Evolutionary conservation across 176 grass and related monocot species (phyloP), one percentile per base, ranked within the genome.

Genomic region (Chrysopogon serrulatus): DNA sequence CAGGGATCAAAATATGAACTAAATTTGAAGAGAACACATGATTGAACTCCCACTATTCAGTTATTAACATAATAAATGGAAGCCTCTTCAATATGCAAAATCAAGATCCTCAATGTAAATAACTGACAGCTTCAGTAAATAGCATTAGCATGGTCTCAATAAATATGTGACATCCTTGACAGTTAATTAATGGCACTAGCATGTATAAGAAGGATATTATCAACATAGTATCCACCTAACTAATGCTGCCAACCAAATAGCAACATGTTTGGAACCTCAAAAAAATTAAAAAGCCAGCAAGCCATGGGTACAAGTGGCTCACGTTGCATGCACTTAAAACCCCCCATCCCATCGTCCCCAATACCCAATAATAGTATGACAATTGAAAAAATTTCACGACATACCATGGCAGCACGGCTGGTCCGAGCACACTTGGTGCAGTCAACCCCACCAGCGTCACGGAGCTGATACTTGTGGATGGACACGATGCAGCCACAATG

Each of bases 401-500:
- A 68, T 90, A 90, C 88, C 88, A 83, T 68, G 39, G 88, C 45
- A 68, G 37, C 4, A 43, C 78, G 81, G 15, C 75, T 85, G 74
- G 89, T 99, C 59, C 91, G 91, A 43, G 93, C 83, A 56, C 97
- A 99, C 44, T 91, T 54, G 77, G 85, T 30, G 41, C 97, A 96
- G 16, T 99, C 97, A 42, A 98, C 80, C 64, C 96, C 96, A n/a
- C 97, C 97, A n/a, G 87, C 88, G 28, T 99, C 97, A 13, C 95
- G 93, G 72, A 96, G 88, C 28, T 84, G 74, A 57, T 91, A 99
- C 78, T 84, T 82, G 77, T 90, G 81, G 72, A 87, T 71, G 11
- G 93, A 99, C 74, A 99, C 97, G 63, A 99, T 92, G 71, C 97
- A 99, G 71, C 97, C 97, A 65, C 97, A 99, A 86, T 99, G 97